Evolutionary conservation across 768 basidiomycete species (phyloP).

Genomic region (Agaricus subrufescens): DNA sequence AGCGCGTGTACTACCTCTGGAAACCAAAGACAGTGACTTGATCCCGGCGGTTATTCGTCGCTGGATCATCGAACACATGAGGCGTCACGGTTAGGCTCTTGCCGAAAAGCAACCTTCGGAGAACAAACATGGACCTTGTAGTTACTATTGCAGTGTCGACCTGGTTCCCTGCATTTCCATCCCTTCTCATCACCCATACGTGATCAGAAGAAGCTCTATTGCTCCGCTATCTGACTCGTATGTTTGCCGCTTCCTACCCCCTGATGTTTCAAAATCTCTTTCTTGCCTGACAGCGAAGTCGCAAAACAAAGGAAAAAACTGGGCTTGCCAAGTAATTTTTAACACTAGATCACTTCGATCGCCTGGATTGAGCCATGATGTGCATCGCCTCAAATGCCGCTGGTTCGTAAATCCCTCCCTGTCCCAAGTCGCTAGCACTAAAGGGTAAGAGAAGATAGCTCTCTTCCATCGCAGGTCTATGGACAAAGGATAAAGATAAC

Average conservation of each 20-base stretch:
- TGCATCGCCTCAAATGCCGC: no score
- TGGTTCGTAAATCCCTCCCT: no score
- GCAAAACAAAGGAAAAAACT: neutral
- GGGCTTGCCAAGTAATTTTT: neutral
- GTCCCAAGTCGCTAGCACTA: no score
- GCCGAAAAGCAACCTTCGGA: neutral
- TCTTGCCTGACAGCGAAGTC: constrained; percentile 9
- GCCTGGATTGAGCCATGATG: neutral
- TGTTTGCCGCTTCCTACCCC: constrained; percentile 1
- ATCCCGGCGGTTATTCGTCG: neutral
- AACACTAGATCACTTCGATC: constrained; percentile 4
- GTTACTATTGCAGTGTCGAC: constrained; percentile 1
- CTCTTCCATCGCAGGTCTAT: no score
- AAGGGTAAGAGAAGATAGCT: no score
- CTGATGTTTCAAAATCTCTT: neutral
- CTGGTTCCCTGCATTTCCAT: neutral
- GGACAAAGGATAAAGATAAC: no score
- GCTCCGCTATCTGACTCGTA: neutral
- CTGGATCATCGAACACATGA: constrained; percentile 4
- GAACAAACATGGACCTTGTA: neutral
- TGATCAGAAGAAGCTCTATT: constrained; percentile 1
- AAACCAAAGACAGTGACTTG: neutral
- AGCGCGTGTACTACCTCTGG: neutral
- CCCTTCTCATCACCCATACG: neutral
- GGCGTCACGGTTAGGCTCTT: neutral